Evolutionary conservation across 2,329 filamentous ascomycete species (phyloP), one percentile per base, ranked within the genome.

Genomic region (Ceratocystis smalleyi): DNA sequence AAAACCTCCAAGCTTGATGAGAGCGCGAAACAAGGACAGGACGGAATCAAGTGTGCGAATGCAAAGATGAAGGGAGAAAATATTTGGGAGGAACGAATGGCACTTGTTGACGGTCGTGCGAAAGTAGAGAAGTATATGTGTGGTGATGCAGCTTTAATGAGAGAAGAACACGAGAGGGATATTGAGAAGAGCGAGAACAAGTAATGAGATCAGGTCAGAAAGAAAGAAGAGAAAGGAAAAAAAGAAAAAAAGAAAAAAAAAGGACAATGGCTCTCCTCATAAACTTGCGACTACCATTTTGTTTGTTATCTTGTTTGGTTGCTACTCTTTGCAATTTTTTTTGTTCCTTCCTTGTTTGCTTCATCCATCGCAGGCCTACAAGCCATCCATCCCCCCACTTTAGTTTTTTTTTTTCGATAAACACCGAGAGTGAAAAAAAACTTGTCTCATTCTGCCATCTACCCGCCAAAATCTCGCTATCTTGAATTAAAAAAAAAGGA

Each of bases 361-460:
- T 59, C 51, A 35, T 59, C 47, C 60, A 19, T 10, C 22, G 19
- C 8, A 10, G 19, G 5, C 49, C 19, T 19, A 43, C 30, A 19
- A 17, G 35, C 59, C 32, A 40, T 62, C 54, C 54, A 55, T 35
- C 27, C 45, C 59, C 62, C 65, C 59, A 66, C 59, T 62, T 65
- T 62, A 40, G 24, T 30, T 43, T 59, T 65, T 43, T 64, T 61
- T 61, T 43, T 12, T 45, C 12, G 8, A 27, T 51, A 32, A 43
- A 61, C 10, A 45, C 47, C 15, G 30, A 57, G 30, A 49, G 24
- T 24, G 40, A 51, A 63, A 63, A 32, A n/a, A 60, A 63, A 30
- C 54, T 57, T 57, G 54, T 57, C 54, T 57, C 54, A 35, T 57
- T 57, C 54, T 57, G 54, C 54, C 54, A 24, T 17, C 54, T 30